Evolutionary conservation across 805 yeast species (phyloP).

Genomic region (Priceomyces melissophilus): DNA sequence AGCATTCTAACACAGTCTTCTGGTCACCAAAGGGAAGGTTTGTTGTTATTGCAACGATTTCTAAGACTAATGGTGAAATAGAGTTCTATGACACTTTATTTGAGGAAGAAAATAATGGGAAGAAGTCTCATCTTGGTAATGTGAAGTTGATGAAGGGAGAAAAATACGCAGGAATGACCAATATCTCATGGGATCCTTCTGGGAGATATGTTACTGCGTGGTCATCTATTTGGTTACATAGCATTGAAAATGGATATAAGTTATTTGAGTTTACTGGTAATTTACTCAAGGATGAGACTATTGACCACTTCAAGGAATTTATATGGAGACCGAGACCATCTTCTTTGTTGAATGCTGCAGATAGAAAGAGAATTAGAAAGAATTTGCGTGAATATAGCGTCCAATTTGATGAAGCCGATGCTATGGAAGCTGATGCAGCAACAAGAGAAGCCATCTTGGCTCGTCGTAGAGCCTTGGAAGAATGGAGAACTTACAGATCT

Average conservation of each 20-base stretch:
- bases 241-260: constrained; percentile 87
- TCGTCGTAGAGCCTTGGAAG: constrained; percentile 77
- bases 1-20: constrained; percentile 64
- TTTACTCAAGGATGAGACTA: constrained; percentile 65
- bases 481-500: constrained; percentile 81
- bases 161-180: constrained; percentile 74
- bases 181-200: constrained; percentile 90
- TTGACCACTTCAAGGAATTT: constrained; percentile 84
- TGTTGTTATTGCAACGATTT: constrained; percentile 51
- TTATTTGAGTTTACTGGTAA: constrained; percentile 82
- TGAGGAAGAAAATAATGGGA: constrained; percentile 58
- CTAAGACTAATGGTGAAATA: constrained; percentile 56
- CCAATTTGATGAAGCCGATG: constrained; percentile 91
- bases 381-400: constrained; percentile 85
- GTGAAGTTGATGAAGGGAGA: constrained; percentile 61
- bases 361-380: constrained; percentile 86
- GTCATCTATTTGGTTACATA: constrained; percentile 83
- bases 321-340: constrained; percentile 98
- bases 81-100: constrained; percentile 86
- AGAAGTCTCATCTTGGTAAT: constrained; percentile 52
- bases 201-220: constrained; percentile 87
- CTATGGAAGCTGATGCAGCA: constrained; percentile 93
- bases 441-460: constrained; percentile 81
- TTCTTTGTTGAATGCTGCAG: constrained; percentile 67
- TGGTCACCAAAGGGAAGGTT: constrained; percentile 96